A percentile compares a stretch with the other conserved stretches of the same genome.
phyloP scores from a whole-genome alignment of 2,329 filamentous ascomycete genomes.

The Cytospora paraplurivora region DNA sequence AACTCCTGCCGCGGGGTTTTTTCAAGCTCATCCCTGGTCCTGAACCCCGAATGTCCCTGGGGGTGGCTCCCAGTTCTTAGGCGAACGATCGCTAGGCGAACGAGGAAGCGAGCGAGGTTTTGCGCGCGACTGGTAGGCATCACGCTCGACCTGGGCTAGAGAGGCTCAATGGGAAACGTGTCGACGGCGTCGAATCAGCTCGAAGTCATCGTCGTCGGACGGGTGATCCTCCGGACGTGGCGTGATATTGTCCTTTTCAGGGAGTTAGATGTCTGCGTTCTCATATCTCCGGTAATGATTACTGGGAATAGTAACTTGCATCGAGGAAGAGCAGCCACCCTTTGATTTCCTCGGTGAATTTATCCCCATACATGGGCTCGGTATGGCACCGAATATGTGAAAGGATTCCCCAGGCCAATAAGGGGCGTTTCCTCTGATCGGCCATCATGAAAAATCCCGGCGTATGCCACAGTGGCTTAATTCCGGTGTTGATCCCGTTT shows the following conservation, averaged over 20 bases:
- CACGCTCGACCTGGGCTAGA: neutral
- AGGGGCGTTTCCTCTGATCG: too few relatives aligned
- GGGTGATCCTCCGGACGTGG: neutral
- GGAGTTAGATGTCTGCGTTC: too few relatives aligned
- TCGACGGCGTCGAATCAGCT: neutral
- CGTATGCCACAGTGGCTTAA: too few relatives aligned
- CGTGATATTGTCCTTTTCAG: neutral
- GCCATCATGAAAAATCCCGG: too few relatives aligned
- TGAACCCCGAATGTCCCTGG: neutral
- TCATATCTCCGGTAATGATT: neutral
- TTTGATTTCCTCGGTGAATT: neutral
- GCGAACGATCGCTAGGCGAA: too few relatives aligned
- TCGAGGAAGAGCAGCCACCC: neutral
- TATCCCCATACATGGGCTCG: neutral
- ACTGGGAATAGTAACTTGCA: neutral
- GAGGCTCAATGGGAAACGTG: neutral
- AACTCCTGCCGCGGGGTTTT: slow-evolving; percentile 8
- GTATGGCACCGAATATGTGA: neutral
- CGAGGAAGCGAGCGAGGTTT: neutral
- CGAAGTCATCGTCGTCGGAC: neutral
- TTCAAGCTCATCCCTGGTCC: neutral
- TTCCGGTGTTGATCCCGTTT: too few relatives aligned
- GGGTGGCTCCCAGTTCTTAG: neutral
- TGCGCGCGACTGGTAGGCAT: neutral
- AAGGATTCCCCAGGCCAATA: neutral